Conservation (phyloP, 352 stramenopile genomes). For the Phytophthora uliginosa region DNA sequence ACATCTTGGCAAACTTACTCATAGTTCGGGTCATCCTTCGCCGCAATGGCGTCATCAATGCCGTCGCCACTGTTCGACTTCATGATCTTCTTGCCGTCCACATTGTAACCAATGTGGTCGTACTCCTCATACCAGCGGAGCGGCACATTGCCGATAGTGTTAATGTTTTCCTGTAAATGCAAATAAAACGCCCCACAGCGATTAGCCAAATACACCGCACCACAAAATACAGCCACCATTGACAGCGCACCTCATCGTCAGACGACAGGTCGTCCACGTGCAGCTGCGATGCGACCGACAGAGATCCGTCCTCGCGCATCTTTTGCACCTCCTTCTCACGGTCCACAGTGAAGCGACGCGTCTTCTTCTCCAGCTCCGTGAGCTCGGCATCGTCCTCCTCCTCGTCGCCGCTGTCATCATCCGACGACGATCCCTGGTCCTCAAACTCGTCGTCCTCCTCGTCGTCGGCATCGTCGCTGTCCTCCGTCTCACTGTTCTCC, state of each 20-base stretch:
- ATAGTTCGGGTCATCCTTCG: slow-evolving; percentile 95
- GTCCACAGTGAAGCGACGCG: slow-evolving; percentile 75
- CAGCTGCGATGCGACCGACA: slow-evolving; percentile 89
- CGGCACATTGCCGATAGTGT: slow-evolving; percentile 99
- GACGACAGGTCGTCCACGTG: slow-evolving; percentile 99
- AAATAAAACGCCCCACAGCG: background rate
- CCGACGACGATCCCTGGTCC: slow-evolving; percentile 88
- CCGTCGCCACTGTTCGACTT: slow-evolving; percentile 92
- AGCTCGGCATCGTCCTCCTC: slow-evolving; percentile 81
- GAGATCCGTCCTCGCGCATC: slow-evolving; percentile 88
- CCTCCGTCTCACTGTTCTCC: slow-evolving; percentile 60
- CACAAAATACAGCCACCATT: background rate
- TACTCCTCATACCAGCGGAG: slow-evolving; percentile 99
- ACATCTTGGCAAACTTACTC: slow-evolving; percentile 56
- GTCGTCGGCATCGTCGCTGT: slow-evolving; percentile 75
- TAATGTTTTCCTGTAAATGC: slow-evolving; percentile 85
- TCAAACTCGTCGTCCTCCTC: slow-evolving; percentile 83
- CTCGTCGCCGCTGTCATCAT: slow-evolving; percentile 71
- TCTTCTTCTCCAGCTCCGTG: slow-evolving; percentile 86
- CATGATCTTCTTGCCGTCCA: slow-evolving; percentile 97
- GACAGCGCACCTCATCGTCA: slow-evolving; percentile 93
- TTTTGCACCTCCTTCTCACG: slow-evolving; percentile 82
- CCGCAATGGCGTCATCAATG: slow-evolving; percentile 91
- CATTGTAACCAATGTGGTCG: slow-evolving; percentile 99
- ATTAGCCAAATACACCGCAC: background rate